Percentiles rank a stretch among this genome's conserved stretches.
These are phyloP conservation scores for Termitomyces sp. DNA, from an alignment of 768 basidiomycete species.

Conservation along the genomic window DNA sequence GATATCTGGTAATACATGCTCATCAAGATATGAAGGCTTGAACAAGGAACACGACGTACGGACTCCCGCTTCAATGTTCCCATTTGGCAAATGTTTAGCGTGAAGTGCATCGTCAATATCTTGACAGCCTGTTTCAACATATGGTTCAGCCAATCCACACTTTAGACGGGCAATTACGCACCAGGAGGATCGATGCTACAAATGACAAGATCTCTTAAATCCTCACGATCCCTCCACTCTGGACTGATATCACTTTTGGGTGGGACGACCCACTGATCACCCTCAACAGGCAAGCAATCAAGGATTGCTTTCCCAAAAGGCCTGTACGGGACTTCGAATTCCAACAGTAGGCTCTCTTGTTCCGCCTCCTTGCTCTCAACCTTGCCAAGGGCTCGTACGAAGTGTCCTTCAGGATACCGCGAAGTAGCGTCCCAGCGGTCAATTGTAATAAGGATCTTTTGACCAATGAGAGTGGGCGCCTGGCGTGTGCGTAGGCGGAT, in stretches of 20 bases:
- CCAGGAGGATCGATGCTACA: conserved; percentile 98
- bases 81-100: conserved; percentile 80
- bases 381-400: conserved; percentile 86
- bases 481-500: conserved; percentile 94
- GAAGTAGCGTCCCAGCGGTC: conserved; percentile 88
- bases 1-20: conserved; percentile 57
- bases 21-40: not conserved
- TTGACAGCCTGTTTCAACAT: conserved; percentile 63
- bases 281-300: conserved; percentile 84
- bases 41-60: conserved; percentile 55
- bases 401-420: conserved; percentile 94
- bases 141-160: not conserved
- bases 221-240: conserved; percentile 80
- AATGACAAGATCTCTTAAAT: conserved; percentile 77
- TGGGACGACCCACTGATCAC: conserved; percentile 91
- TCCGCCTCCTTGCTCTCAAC: conserved; percentile 96
- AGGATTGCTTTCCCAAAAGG: conserved; percentile 96
- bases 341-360: conserved; percentile 86
- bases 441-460: conserved; percentile 95
- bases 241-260: conserved; percentile 44
- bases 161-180: conserved; percentile 19
- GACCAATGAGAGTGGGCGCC: conserved; percentile 78
- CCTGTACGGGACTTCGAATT: conserved; percentile 93
- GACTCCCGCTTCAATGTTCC: conserved; percentile 95
- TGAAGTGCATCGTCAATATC: conserved; percentile 99